phyloP scores from a whole-genome alignment of 1,284 basidiomycete genomes.

The Tylopilus sp. region DNA sequence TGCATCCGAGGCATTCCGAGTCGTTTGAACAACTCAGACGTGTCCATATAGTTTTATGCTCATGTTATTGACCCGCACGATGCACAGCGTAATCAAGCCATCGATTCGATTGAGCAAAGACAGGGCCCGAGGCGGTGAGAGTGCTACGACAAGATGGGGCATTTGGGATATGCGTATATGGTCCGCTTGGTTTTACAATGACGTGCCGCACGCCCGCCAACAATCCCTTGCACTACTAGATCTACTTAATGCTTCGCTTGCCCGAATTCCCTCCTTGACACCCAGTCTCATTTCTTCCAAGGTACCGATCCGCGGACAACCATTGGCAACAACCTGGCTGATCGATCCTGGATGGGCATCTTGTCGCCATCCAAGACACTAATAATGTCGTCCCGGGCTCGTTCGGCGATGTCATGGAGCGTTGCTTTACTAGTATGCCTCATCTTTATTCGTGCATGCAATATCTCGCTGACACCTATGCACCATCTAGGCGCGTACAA shows the following conservation, averaged over 20 bases:
- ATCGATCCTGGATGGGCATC: constrained; percentile 77
- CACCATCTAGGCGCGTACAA: constrained; percentile 48
- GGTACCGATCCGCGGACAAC: constrained; percentile 64
- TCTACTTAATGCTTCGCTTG: constrained; percentile 85
- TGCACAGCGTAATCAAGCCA: constrained; percentile 84
- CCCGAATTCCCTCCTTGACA: constrained; percentile 65
- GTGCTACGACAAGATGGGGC: constrained; percentile 77
- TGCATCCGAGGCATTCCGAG: constrained; percentile 41
- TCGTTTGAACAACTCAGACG: too few relatives aligned
- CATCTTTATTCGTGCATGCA: too few relatives aligned
- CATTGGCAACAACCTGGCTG: constrained; percentile 85
- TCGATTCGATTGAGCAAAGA: constrained; percentile 85
- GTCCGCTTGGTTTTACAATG: not conserved
- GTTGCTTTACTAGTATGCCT: constrained; percentile 37
- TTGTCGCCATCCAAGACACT: constrained; percentile 76
- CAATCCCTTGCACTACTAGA: constrained; percentile 52
- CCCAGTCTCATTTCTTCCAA: constrained; percentile 69
- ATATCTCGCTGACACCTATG: not conserved
- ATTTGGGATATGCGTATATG: constrained; percentile 77
- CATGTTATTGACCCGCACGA: too few relatives aligned
- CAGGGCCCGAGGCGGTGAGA: constrained; percentile 77
- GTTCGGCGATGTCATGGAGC: constrained; percentile 52
- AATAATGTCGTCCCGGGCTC: constrained; percentile 45
- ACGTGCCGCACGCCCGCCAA: not conserved
- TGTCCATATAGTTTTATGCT: too few relatives aligned